These are phyloP conservation scores for Gynandropsis gynandra DNA, from an alignment of 345 rosid genomes.

Conservation along the genomic window DNA sequence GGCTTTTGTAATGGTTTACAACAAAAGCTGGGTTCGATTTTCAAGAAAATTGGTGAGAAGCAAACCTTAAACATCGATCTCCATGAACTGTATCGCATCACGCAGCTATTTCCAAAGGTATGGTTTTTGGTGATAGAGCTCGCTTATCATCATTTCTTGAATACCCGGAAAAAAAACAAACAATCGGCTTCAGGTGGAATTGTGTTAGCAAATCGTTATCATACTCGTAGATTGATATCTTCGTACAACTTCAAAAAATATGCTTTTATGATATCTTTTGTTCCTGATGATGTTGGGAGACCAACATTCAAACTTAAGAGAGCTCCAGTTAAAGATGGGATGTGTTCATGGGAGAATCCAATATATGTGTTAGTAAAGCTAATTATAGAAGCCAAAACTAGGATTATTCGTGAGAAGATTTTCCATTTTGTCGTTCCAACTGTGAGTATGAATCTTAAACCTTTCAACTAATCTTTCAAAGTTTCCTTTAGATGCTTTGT, in stretches of 20 bases:
- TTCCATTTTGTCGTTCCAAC: conserved; percentile 70
- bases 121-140: conserved; percentile 4
- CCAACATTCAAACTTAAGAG: conserved; percentile 49
- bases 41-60: conserved; percentile 98
- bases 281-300: conserved; percentile 85
- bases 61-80: conserved; percentile 92
- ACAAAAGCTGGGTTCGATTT: conserved; percentile 99
- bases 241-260: conserved; percentile 91
- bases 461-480: not conserved
- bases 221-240: conserved; percentile 78
- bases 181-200: conserved; percentile 48
- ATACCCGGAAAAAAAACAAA: too few species aligned
- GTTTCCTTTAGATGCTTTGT: not conserved
- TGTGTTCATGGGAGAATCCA: too few species aligned
- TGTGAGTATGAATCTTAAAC: conserved; percentile 29
- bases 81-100: conserved; percentile 87
- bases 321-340: too few species aligned
- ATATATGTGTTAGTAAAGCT: too few species aligned
- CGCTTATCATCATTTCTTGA: not conserved
- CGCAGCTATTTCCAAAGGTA: conserved; percentile 93
- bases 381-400: conserved; percentile 50
- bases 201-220: conserved; percentile 32
- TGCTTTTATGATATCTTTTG: conserved; percentile 55
- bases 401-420: conserved; percentile 52
- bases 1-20: conserved; percentile 20